Conservation (phyloP, 768 basidiomycete genomes). For the Gyrodon lividus region DNA sequence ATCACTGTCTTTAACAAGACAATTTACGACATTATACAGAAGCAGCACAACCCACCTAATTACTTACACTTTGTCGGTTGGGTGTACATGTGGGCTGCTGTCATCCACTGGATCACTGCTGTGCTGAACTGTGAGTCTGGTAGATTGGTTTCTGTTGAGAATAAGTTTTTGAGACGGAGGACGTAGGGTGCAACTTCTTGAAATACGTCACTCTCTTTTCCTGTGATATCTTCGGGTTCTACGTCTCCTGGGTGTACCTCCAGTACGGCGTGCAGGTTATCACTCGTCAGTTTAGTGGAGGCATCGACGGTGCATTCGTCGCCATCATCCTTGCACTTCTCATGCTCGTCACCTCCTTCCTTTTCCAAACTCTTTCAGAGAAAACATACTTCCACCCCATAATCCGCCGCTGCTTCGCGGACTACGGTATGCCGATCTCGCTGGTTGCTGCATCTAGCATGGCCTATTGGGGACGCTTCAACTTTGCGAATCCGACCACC, state of each 20-base stretch:
- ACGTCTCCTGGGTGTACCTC: conserved; percentile 86
- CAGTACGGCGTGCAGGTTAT: conserved; percentile 88
- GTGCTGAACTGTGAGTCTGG: conserved; percentile 61
- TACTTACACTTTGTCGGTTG: conserved; percentile 90
- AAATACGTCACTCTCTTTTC: conserved; percentile 88
- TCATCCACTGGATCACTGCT: conserved; percentile 82
- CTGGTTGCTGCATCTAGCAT: conserved; percentile 72
- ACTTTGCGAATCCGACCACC: conserved; percentile 55
- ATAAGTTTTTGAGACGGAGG: background rate
- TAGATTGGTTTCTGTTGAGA: background rate
- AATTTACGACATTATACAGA: conserved; percentile 72
- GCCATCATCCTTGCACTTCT: conserved; percentile 72
- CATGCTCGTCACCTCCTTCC: conserved; percentile 73
- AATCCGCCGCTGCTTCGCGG: conserved; percentile 71
- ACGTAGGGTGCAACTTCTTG: conserved; percentile 75
- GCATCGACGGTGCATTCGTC: conserved; percentile 51
- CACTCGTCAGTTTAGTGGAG: conserved; percentile 61
- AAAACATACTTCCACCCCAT: conserved; percentile 71
- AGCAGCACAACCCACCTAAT: conserved; percentile 55
- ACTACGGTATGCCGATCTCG: conserved; percentile 91
- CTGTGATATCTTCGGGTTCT: conserved; percentile 92
- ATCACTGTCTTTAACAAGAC: conserved; percentile 94
- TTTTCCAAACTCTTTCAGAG: conserved; percentile 65
- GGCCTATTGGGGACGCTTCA: conserved; percentile 86
- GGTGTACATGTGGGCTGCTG: conserved; percentile 91